These are phyloP conservation scores for Piedraia hortae DNA, from an alignment of 2,329 filamentous ascomycete genomes.

Conservation along the genomic window DNA sequence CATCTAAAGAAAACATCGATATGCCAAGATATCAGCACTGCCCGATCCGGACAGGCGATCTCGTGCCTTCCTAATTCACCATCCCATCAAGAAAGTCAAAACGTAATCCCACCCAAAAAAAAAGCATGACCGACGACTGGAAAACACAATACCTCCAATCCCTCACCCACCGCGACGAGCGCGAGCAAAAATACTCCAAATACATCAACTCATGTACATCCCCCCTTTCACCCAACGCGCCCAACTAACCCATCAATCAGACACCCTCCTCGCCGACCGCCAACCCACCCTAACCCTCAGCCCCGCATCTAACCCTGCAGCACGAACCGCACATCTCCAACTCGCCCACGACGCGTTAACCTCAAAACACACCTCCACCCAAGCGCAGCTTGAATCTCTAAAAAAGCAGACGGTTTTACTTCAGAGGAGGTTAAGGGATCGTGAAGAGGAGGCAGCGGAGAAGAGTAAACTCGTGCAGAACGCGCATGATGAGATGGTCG, in stretches of 20 bases:
- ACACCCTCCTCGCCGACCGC: slow-evolving; percentile 20
- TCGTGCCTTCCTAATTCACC: neutral
- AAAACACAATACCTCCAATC: slow-evolving; percentile 54
- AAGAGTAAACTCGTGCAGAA: slow-evolving; percentile 67
- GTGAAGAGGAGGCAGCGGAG: slow-evolving; percentile 58
- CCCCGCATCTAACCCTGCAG: slow-evolving; percentile 32
- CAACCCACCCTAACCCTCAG: slow-evolving; percentile 5
- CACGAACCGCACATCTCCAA: slow-evolving; percentile 32
- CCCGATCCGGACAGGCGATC: neutral
- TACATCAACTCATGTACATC: slow-evolving; percentile 53
- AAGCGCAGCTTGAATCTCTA: slow-evolving; percentile 31
- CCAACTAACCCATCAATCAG: slow-evolving; percentile 1
- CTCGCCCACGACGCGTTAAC: slow-evolving; percentile 38
- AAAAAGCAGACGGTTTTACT: slow-evolving; percentile 34
- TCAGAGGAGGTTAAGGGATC: slow-evolving; percentile 41
- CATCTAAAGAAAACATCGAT: no score
- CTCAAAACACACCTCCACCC: slow-evolving; percentile 29
- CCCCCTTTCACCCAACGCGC: neutral
- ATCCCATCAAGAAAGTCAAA: neutral
- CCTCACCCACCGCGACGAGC: slow-evolving; percentile 41
- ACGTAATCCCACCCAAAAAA: neutral
- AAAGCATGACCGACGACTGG: slow-evolving; percentile 39
- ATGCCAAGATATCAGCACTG: no score
- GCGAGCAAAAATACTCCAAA: slow-evolving; percentile 34
- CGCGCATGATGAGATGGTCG: slow-evolving; percentile 79